These are phyloP conservation scores for Phlebopus sp. DNA, from an alignment of 1,284 basidiomycete genomes.

Conservation along the genomic window DNA sequence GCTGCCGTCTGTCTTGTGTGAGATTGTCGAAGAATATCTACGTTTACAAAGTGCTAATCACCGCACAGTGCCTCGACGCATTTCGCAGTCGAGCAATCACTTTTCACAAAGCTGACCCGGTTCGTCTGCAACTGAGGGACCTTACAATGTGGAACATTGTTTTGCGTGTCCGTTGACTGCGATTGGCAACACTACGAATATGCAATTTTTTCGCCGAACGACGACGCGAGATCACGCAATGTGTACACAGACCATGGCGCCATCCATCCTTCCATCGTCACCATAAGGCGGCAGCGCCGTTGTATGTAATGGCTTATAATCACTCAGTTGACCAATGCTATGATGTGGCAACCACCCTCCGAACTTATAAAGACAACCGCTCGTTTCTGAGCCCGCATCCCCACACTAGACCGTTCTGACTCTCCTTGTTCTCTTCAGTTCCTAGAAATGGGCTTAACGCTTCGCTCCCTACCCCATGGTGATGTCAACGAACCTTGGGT, in stretches of 20 bases:
- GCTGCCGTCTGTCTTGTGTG: too few relatives aligned
- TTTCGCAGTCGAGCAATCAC: too few relatives aligned
- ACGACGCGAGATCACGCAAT: conserved; percentile 35
- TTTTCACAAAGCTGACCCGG: too few relatives aligned
- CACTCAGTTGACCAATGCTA: neutral
- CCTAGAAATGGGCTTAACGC: conserved; percentile 32
- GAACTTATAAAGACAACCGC: conserved; percentile 10
- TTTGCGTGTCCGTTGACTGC: neutral
- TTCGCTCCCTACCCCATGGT: conserved; percentile 33
- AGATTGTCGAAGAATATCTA: too few relatives aligned
- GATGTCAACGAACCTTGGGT: neutral
- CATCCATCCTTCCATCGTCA: conserved; percentile 12
- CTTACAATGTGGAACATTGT: too few relatives aligned
- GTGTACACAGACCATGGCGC: conserved; percentile 7
- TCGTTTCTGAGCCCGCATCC: neutral
- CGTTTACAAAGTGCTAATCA: too few relatives aligned
- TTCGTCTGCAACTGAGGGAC: too few relatives aligned
- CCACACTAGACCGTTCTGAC: conserved; percentile 9
- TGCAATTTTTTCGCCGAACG: conserved; percentile 9
- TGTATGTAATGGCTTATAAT: too few relatives aligned
- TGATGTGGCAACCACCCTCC: too few relatives aligned
- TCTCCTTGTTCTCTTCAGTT: neutral
- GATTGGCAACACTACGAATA: neutral
- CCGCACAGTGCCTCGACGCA: too few relatives aligned
- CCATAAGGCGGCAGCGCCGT: too few relatives aligned